Base-by-base conservation (phyloP, 1,284 basidiomycete species). In the Moniliophthora roreri region DNA sequence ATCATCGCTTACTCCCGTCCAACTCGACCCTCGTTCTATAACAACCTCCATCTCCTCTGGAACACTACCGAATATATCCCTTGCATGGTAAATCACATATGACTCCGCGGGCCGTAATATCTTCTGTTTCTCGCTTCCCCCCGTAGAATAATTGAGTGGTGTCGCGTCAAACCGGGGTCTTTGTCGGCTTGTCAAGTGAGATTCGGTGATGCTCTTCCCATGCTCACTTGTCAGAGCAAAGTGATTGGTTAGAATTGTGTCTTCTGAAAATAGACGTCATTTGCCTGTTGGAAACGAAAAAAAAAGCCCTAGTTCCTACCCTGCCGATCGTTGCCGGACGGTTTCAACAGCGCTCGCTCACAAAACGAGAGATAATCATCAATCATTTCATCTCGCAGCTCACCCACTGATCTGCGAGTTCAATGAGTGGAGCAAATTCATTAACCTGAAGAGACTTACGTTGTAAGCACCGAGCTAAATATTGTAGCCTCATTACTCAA, bases 321-420 rank as follows among this genome's bases (percentile, higher is more conserved):
- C 51, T 62, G 54, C 64, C 32, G 48, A 47, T 18, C 41, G 26
- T 64, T 64, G 34, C 61, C 66, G 20, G 64, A 66, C 58, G 62
- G 58, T 18, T 64, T 70, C 3, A 82, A 59, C 47, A 92, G 63
- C 5, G 81, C 81, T 23, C 68, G 68, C 63, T 85, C 79, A 60
- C 85, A 87, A 57, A 91, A 86, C 21, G 69, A 69, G 28, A 93
- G 67, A 63, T 91, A 93, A 37, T 76, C 75, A 58, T 92, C 89
- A 49, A 91, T 62, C 64, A 75, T 73, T 16, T 66, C 64, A 10
- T 76, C 78, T 51, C 73, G 71, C 60, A 87, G 69, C 59, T 85
- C 78, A 15, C 79, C 76, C 41, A 80, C 76, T 18, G 78, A 70
- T 66, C 88, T 89, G 64, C 41, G 35, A 41, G 36, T 51, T 32